Conservation (phyloP, 1,284 basidiomycete species). For the Pseudomicrostroma phylloplanum region DNA sequence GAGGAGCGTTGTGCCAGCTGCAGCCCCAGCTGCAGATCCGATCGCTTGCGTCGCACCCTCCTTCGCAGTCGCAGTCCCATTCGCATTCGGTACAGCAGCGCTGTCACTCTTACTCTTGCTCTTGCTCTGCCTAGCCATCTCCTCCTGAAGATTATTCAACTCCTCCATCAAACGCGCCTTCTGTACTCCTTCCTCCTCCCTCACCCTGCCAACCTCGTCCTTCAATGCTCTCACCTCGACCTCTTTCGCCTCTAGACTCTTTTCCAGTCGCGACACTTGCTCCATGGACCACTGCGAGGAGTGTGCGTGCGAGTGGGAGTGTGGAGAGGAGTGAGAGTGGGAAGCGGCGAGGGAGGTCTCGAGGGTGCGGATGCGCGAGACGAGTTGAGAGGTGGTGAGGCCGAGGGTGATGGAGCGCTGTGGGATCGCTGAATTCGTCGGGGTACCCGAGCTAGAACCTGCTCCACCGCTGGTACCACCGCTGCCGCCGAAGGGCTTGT, state of each 20-base stretch:
- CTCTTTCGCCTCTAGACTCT: not conserved
- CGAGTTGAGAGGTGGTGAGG: not conserved
- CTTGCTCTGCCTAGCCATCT: not conserved
- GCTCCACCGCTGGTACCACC: no score
- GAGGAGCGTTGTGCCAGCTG: not conserved
- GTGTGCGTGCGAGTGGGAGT: not conserved
- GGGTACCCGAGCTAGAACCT: no score
- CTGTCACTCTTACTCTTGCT: not conserved
- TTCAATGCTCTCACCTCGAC: not conserved
- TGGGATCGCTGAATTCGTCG: not conserved
- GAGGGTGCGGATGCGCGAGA: not conserved
- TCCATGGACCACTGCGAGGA: not conserved
- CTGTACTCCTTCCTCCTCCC: not conserved
- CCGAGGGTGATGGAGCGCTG: not conserved
- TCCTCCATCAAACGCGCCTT: slow-evolving; percentile 1
- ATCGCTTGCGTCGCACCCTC: not conserved
- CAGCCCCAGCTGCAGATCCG: no score
- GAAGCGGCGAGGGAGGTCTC: not conserved
- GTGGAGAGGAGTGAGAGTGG: not conserved
- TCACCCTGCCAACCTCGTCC: not conserved
- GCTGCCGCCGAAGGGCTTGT: no score
- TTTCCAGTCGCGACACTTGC: not conserved
- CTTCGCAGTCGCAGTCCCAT: not conserved
- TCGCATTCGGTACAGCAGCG: not conserved
- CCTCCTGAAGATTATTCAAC: not conserved